Evolutionary conservation across 2,329 filamentous ascomycete species (phyloP), one percentile per base, ranked within the genome.

Genomic region (Drechmeria coniospora): DNA sequence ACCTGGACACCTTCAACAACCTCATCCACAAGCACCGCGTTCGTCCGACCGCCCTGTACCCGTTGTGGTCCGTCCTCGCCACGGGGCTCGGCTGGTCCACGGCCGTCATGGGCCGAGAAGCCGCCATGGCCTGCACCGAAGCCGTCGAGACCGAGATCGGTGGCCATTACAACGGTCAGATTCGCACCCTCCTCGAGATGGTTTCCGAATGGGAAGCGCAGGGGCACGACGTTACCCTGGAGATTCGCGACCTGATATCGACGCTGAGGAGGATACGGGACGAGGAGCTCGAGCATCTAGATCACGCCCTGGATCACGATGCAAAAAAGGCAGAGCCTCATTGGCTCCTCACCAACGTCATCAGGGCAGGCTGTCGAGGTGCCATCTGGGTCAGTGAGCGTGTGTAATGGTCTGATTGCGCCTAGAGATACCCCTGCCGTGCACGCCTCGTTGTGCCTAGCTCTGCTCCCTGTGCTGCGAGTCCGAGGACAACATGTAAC

Each of bases 111-210:
- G 86, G 90, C 1, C 71, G 83, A 26, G 84, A 95, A 56, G 86
- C 87, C 2, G 87, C 90, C 20, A 98, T 98, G 90, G 90, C 90
- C 9, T 98, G 90, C 50, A 95, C 90, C 1, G 90, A 98, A 56
- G 90, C 90, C 1, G 87, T 98, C 2, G 90, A 98, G 63, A 98
- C 87, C 6, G 90, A 95, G 60, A 98, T 98, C 36, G 90, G 90
- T 3, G 74, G 74, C 16, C 90, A 98, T 56, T 98, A 98, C 52
- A 95, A 95, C 49, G 74, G 74, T 37, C 90, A 98, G 57, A 83
- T 98, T 23, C 63, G 82, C 15, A 68, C 71, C 29, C 57, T 98
- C 41, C 53, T 95, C 21, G 75, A 79, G 36, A 94, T 92, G 77
- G 69, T 82, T 32, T 62, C 68, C 6, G 68, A 76, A 38, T 81